Evolutionary conservation across 208 protist genomes (phyloP).

Genomic region (Entamoeba dispar): DNA sequence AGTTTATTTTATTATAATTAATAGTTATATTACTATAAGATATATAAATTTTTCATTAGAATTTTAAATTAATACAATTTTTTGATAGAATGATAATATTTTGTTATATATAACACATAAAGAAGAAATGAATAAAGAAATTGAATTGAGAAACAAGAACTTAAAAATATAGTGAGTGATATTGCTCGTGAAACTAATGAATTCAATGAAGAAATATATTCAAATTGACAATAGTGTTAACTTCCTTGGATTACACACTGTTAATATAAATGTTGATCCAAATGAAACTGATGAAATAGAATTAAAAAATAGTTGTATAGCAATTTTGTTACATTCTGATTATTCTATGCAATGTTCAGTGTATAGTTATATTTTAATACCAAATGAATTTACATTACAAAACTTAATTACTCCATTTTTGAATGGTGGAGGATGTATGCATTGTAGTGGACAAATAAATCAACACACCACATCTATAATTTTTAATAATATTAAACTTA

Average conservation of each 20-base stretch:
- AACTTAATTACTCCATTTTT: not conserved
- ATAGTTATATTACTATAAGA: too few species aligned
- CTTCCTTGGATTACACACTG: not conserved
- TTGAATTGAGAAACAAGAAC: too few species aligned
- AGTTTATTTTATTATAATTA: too few species aligned
- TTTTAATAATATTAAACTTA: not conserved
- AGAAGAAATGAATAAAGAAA: too few species aligned
- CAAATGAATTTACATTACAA: not conserved
- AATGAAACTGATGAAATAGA: too few species aligned
- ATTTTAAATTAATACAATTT: too few species aligned
- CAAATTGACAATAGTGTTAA: not conserved
- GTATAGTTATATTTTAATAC: not conserved
- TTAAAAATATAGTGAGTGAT: too few species aligned
- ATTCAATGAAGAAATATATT: not conserved
- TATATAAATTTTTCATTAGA: too few species aligned
- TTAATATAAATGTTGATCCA: not conserved
- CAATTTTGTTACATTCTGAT: not conserved
- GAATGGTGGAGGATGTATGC: not conserved
- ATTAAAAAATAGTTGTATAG: too few species aligned
- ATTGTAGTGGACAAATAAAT: not conserved
- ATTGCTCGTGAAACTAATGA: too few species aligned
- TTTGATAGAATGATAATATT: too few species aligned
- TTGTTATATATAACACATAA: too few species aligned
- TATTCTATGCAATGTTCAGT: not conserved
- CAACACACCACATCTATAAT: not conserved